Base-by-base conservation (phyloP, 192 early-diverging fungal species). In the Radiomyces spectabilis region DNA sequence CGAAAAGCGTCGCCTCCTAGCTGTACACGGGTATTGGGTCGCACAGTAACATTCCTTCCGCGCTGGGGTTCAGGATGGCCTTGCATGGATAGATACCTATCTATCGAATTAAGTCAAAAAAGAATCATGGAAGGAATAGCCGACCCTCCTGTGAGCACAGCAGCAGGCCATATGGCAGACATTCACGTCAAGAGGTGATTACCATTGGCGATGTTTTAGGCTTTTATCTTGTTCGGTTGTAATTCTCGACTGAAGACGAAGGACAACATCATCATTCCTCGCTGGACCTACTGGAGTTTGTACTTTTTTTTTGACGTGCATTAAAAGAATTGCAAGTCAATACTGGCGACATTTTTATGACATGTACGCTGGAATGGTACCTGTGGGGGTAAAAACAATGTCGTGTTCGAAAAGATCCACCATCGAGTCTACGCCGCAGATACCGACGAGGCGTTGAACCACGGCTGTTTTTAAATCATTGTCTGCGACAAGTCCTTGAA, bases 21-120 rank as follows among this genome's bases (percentile, higher is more conserved):
- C 39, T 74, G 71, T 12, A 83, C 79, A 56, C 84, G 73, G 24
- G 85, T 76, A 6, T 76, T 78, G 5, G 83, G 82, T 26, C 85
- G 75, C 21, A 81, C 82, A 1, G 75, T 83, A 4, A 77, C 78
- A 18, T 75, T 70, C 39, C 76, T 65, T 13, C 72, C 71, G 4
- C 77, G 79, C 25, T 78, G 80, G 12, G 85, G 84, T 63, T 90
- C 89, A 0, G 87, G 87, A 52, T 81, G 76, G 26, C 85, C 86
- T 4, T 77, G 60, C 53, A 81, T 74, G 51, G 72, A 76, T 10
- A 88, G 52, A 21, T 63, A 69, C 84, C 79, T 86, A 33, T 15
- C 31, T 0, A 10, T 8, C 51, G 18, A 15, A 27, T 57, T n/a
- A 31, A 50, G 32, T 27, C n/a, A 19, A 30, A 16, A 47, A 37